A percentile compares a stretch with the other conserved stretches of the same genome.
Evolutionary conservation across 257 asterid species (phyloP).

Genomic region (Misopates orontium): DNA sequence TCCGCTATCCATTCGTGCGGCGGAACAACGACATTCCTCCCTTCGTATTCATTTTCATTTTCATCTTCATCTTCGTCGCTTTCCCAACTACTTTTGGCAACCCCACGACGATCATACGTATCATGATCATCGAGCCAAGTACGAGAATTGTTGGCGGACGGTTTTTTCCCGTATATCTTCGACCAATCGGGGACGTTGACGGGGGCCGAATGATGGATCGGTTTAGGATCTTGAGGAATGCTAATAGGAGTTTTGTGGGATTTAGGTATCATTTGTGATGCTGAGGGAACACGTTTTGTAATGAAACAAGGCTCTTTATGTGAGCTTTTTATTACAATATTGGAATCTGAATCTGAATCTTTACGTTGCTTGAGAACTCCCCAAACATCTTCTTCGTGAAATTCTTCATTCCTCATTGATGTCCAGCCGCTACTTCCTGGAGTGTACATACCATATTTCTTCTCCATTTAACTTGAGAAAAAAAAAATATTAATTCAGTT

Average conservation of each 20-base stretch:
- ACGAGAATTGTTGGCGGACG: not conserved
- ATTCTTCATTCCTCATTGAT: slow-evolving; percentile 51
- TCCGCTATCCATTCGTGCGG: slow-evolving; percentile 66
- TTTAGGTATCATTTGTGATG: slow-evolving; percentile 40
- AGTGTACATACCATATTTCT: slow-evolving; percentile 35
- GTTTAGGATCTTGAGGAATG: slow-evolving; percentile 14
- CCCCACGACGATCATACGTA: not conserved
- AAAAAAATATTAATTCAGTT: no score
- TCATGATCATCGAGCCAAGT: slow-evolving; percentile 15
- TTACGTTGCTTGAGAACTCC: slow-evolving; percentile 22
- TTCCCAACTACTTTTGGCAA: slow-evolving; percentile 28
- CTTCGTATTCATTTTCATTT: slow-evolving; percentile 23
- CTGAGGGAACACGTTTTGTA: slow-evolving; percentile 33
- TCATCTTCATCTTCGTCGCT: slow-evolving; percentile 42
- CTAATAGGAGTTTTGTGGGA: slow-evolving; percentile 23
- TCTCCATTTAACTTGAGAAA: no score
- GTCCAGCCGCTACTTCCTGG: slow-evolving; percentile 58
- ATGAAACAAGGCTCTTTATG: slow-evolving; percentile 15
- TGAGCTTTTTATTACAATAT: not conserved
- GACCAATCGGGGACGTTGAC: slow-evolving; percentile 63
- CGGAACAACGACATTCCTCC: slow-evolving; percentile 37
- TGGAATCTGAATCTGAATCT: slow-evolving; percentile 25
- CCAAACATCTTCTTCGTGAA: slow-evolving; percentile 65
- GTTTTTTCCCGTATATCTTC: slow-evolving; percentile 43
- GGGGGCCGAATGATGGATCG: slow-evolving; percentile 46